Percentiles rank a stretch among this genome's conserved stretches.
Evolutionary conservation across 1,284 basidiomycete genomes (phyloP).

Genomic region (Dichomitus squalens): DNA sequence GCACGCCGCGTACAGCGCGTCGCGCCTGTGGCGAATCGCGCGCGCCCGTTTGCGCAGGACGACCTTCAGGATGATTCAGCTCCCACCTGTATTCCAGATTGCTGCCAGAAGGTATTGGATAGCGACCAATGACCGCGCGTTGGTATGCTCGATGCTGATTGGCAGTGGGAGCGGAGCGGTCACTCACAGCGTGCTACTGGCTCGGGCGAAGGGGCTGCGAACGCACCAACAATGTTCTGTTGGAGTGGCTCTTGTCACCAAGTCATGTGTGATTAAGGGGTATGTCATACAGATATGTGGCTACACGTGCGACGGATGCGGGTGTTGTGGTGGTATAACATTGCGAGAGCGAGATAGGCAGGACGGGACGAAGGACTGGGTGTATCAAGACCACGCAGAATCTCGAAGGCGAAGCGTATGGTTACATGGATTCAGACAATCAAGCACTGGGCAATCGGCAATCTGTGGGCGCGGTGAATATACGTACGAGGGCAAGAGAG

Average conservation of each 20-base stretch:
- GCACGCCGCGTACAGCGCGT: constrained; percentile 2
- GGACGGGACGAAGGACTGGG: background rate
- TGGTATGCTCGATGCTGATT: constrained; percentile 14
- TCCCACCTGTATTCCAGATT: constrained; percentile 21
- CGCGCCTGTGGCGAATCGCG: constrained; percentile 19
- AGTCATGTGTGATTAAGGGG: constrained; percentile 11
- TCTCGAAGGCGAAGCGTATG: background rate
- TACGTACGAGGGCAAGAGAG: background rate
- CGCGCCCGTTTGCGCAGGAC: constrained; percentile 6
- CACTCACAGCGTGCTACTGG: constrained; percentile 20
- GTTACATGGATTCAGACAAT: background rate
- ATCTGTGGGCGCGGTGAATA: background rate
- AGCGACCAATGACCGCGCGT: constrained; percentile 15
- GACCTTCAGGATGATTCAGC: constrained; percentile 22
- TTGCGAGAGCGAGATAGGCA: constrained; percentile 12
- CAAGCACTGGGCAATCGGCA: background rate
- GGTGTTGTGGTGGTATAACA: constrained; percentile 20
- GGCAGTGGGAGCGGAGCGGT: constrained; percentile 8
- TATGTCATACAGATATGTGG: constrained; percentile 15
- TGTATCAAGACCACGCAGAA: background rate
- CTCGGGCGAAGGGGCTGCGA: constrained; percentile 1
- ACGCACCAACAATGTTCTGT: background rate
- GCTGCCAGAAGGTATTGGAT: background rate
- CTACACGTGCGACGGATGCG: constrained; percentile 21
- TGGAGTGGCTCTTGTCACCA: background rate